These are phyloP conservation scores for Saccharomyces hybrid DNA, from an alignment of 1,139 yeast genomes.

Conservation along the genomic window DNA sequence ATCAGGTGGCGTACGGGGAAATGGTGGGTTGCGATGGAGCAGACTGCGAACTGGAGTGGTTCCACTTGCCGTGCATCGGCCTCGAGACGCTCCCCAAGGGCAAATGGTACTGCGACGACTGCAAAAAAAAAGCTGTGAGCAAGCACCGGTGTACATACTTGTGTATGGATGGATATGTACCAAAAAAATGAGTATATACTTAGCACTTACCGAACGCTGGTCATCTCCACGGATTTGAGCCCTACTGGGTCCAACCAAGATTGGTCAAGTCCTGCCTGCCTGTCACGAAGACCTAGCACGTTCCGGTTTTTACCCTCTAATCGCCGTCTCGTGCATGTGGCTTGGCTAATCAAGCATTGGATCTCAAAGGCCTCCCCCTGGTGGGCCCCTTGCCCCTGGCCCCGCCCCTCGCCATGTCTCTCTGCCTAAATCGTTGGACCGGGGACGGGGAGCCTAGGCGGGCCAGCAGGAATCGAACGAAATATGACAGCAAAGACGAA, in stretches of 20 bases:
- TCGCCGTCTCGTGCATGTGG: not conserved
- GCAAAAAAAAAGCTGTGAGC: conserved; percentile 32
- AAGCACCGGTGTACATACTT: not conserved
- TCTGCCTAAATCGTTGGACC: not conserved
- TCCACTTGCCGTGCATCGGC: conserved; percentile 93
- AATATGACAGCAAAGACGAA: not conserved
- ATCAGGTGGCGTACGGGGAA: conserved; percentile 93
- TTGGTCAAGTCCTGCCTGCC: not conserved
- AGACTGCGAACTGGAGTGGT: conserved; percentile 91
- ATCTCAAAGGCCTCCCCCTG: not conserved
- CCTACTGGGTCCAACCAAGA: not conserved
- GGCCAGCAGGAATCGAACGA: not conserved
- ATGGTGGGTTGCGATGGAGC: conserved; percentile 99
- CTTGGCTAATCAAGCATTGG: not conserved
- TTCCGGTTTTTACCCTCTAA: not conserved
- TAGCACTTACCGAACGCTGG: not conserved
- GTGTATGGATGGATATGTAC: not conserved
- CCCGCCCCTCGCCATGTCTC: not conserved
- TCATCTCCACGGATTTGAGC: not conserved
- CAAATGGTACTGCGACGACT: conserved; percentile 95
- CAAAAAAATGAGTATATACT: not conserved
- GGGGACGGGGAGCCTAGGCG: not conserved
- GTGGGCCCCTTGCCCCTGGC: not conserved
- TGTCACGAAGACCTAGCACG: not conserved
- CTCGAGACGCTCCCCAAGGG: conserved; percentile 87